Evolutionary conservation across 345 rosid genomes (phyloP).

Genomic region (Atalantia buxifolia): DNA sequence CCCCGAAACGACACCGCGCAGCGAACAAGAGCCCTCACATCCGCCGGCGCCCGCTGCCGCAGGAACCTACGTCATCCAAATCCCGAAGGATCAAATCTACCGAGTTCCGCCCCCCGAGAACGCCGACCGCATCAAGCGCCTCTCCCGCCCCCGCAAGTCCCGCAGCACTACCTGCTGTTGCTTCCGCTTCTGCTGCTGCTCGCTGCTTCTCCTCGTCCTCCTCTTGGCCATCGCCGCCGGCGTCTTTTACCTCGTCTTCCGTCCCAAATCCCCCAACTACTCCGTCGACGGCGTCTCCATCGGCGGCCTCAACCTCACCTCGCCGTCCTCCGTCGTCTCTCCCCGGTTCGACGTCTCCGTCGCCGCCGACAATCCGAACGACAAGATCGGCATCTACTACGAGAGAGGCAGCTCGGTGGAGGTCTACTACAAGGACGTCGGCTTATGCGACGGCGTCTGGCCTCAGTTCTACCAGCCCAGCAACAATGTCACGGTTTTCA

Average conservation of each 20-base stretch:
- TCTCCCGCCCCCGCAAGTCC: conserved; percentile 38
- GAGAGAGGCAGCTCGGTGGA: conserved; percentile 39
- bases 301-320: conserved; percentile 50
- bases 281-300: conserved; percentile 47
- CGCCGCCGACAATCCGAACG: conserved; percentile 59
- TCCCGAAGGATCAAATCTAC: conserved; percentile 87
- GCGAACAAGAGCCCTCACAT: conserved; percentile 10
- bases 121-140: conserved; percentile 50
- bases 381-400: conserved; percentile 65
- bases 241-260: conserved; percentile 56
- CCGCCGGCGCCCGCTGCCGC: conserved; percentile 39
- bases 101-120: conserved; percentile 88
- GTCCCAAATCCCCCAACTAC: conserved; percentile 64
- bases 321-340: conserved; percentile 43
- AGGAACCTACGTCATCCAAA: conserved; percentile 71
- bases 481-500: conserved; percentile 55
- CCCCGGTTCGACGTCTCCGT: conserved; percentile 58
- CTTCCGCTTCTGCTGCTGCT: conserved; percentile 37
- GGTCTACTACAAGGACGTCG: conserved; percentile 35
- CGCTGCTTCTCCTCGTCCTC: conserved; percentile 29
- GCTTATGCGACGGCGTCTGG: conserved; percentile 41
- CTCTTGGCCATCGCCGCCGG: conserved; percentile 48
- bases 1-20: neutral
- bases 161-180: conserved; percentile 38
- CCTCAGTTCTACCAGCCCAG: conserved; percentile 61